Evolutionary conservation across 345 rosid genomes (phyloP).

Genomic region (Brassica nigra): DNA sequence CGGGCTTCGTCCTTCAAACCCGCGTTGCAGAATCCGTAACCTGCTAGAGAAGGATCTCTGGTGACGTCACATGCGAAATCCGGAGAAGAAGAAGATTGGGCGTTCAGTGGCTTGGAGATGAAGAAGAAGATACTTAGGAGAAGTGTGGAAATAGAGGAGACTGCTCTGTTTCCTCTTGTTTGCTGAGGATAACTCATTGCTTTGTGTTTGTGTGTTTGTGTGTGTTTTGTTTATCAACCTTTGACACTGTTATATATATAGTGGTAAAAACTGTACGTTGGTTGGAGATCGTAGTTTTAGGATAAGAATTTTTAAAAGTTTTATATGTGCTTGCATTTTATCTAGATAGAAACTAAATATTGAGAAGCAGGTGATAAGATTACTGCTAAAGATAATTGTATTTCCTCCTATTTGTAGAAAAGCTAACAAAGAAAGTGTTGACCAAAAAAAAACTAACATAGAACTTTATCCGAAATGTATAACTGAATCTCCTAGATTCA

Average conservation of each 20-base stretch:
- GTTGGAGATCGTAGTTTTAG: background rate
- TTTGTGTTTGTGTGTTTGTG: background rate
- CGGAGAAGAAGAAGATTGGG: constrained; percentile 47
- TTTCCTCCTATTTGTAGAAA: too few relatives aligned
- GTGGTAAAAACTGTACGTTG: background rate
- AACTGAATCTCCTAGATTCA: too few relatives aligned
- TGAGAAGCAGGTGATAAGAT: too few relatives aligned
- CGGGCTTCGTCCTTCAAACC: background rate
- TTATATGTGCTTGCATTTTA: background rate
- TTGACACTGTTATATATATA: constrained; percentile 13
- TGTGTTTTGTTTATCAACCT: background rate
- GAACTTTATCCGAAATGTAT: too few relatives aligned
- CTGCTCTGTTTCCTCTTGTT: constrained; percentile 12
- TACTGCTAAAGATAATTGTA: too few relatives aligned
- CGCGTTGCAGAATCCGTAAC: constrained; percentile 40
- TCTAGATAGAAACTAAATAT: background rate
- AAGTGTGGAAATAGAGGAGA: constrained; percentile 43
- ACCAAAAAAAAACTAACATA: too few relatives aligned
- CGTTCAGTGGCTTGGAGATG: constrained; percentile 9
- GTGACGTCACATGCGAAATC: constrained; percentile 70
- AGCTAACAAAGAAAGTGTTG: too few relatives aligned
- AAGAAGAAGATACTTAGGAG: constrained; percentile 30
- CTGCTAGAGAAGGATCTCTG: constrained; percentile 43
- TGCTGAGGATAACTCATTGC: constrained; percentile 9
- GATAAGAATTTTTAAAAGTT: background rate